Evolutionary conservation across 1,284 basidiomycete genomes (phyloP).

Genomic region (Bondarzewia mesenterica): DNA sequence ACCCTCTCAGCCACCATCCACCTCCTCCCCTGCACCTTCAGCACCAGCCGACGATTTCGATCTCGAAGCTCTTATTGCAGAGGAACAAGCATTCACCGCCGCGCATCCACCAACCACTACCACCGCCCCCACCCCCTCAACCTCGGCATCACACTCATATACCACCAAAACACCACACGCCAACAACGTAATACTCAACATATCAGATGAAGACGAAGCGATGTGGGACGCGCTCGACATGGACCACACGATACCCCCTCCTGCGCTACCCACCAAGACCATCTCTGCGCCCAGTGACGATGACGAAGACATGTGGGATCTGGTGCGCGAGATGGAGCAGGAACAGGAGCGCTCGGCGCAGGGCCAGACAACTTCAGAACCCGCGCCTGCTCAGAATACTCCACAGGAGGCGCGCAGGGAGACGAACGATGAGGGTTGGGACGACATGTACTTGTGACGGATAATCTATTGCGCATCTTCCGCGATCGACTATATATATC

Average conservation of each 20-base stretch:
- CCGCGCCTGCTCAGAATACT: neutral
- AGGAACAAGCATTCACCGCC: slow-evolving; percentile 6
- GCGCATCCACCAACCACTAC: neutral
- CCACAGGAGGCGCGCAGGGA: slow-evolving; percentile 1
- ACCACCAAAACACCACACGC: neutral
- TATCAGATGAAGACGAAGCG: slow-evolving; percentile 41
- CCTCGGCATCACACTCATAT: neutral
- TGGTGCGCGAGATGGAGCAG: slow-evolving; percentile 50
- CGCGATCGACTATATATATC: too few relatives aligned
- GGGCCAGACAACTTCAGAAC: neutral
- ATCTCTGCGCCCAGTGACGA: slow-evolving; percentile 11
- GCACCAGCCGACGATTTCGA: slow-evolving; percentile 25
- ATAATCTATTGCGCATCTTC: neutral
- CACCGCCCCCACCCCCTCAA: neutral
- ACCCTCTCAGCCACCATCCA: slow-evolving; percentile 1
- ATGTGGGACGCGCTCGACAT: slow-evolving; percentile 45
- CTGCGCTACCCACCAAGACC: slow-evolving; percentile 2
- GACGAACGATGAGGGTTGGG: slow-evolving; percentile 35
- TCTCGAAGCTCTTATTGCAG: slow-evolving; percentile 14
- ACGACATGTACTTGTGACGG: slow-evolving; percentile 29
- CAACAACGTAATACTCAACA: slow-evolving; percentile 9
- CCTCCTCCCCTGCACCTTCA: slow-evolving; percentile 20
- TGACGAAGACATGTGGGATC: slow-evolving; percentile 64
- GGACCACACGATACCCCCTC: slow-evolving; percentile 7
- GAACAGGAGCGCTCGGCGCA: slow-evolving; percentile 13